Percentiles rank a stretch among this genome's conserved stretches.
Conservation (phyloP, 192 early-diverging fungal genomes). For the Endogone sp. region DNA sequence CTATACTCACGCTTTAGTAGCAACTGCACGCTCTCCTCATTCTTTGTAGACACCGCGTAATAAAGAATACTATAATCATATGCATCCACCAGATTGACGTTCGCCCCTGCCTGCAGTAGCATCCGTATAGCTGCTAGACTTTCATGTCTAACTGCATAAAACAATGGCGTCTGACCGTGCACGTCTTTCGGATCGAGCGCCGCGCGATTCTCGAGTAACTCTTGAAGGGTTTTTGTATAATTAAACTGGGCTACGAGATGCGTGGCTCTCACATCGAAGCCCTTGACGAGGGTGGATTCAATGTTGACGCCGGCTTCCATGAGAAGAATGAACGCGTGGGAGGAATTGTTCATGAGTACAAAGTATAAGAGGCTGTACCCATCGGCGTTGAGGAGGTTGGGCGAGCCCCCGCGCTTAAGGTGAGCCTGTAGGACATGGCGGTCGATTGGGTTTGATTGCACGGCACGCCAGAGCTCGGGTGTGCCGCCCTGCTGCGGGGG, state of each 20-base stretch:
- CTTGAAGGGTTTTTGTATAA: background rate
- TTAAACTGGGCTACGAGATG: background rate
- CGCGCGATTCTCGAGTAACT: background rate
- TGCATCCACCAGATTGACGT: background rate
- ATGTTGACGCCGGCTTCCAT: background rate
- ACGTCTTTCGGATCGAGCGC: background rate
- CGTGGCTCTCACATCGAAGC: background rate
- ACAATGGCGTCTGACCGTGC: background rate
- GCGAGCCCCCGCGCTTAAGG: background rate
- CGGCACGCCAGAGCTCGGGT: background rate
- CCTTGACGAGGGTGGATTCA: background rate
- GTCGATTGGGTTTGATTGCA: background rate
- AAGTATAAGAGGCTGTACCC: background rate
- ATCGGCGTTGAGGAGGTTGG: background rate
- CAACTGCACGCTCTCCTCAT: background rate
- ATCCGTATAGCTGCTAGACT: background rate
- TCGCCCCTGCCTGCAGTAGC: background rate
- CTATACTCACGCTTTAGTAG: background rate
- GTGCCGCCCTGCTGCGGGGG: background rate
- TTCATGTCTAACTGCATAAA: background rate
- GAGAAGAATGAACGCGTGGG: background rate
- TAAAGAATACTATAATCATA: background rate
- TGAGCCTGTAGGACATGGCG: background rate
- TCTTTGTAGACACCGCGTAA: background rate
- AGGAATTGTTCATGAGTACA: background rate